Evolutionary conservation across 805 yeast species (phyloP).

Genomic region (Schwanniomyces pseudopolymorphus): DNA sequence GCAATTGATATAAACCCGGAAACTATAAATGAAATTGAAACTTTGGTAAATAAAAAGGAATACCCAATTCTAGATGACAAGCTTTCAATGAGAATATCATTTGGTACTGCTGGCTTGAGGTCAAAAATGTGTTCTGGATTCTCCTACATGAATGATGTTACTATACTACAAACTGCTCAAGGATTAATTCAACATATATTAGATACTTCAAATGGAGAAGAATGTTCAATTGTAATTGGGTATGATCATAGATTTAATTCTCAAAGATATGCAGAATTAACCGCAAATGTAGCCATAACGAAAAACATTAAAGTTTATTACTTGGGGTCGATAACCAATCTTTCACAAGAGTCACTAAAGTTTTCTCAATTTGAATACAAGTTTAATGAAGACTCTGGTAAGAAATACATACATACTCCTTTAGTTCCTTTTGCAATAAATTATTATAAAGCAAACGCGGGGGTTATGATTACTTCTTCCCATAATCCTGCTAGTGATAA

Average conservation of each 20-base stretch:
- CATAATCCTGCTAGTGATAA: conserved; percentile 85
- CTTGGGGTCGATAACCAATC: conserved; percentile 43
- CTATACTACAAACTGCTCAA: conserved; percentile 87
- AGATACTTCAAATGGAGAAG: conserved; percentile 13
- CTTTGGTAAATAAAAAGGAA: conserved; percentile 38
- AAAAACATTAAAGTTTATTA: conserved; percentile 71
- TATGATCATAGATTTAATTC: conserved; percentile 91
- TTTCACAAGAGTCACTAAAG: conserved; percentile 27
- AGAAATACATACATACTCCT: conserved; percentile 70
- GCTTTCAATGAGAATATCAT: conserved; percentile 61
- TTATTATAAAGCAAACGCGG: conserved; percentile 60
- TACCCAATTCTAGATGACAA: conserved; percentile 49
- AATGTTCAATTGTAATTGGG: conserved; percentile 65
- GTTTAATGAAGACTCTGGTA: conserved; percentile 5
- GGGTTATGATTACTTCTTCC: conserved; percentile 92
- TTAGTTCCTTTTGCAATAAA: conserved; percentile 87
- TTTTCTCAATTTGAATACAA: conserved; percentile 5
- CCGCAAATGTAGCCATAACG: conserved; percentile 70
- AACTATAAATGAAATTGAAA: conserved; percentile 57
- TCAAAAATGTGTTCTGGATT: conserved; percentile 91
- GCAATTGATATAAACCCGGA: conserved; percentile 34
- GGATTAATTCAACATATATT: conserved; percentile 61
- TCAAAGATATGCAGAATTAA: conserved; percentile 69
- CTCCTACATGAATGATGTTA: conserved; percentile 82
- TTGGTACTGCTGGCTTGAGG: conserved; percentile 94